Percentiles rank a stretch among this genome's conserved stretches.
phyloP scores from a whole-genome alignment of 2,329 filamentous ascomycete species.

The Nannizziopsis arthrosporioides region DNA sequence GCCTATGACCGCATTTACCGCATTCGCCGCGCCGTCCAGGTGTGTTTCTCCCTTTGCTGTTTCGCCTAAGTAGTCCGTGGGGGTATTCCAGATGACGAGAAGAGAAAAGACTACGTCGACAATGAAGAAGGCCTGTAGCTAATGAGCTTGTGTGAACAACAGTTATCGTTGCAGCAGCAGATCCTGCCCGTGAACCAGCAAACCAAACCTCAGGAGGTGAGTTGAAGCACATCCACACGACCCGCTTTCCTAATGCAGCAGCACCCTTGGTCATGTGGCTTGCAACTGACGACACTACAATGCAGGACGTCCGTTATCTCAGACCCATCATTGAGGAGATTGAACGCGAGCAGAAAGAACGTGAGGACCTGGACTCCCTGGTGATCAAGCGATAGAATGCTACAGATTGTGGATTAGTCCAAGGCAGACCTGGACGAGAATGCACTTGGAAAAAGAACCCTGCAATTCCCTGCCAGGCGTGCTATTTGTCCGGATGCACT shows the following conservation, averaged over 20 bases:
- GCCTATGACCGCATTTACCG: conserved; percentile 96
- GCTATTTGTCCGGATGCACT: no score
- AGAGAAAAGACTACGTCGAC: neutral
- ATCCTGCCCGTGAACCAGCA: conserved; percentile 54
- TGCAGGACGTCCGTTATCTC: conserved; percentile 55
- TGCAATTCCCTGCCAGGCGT: neutral
- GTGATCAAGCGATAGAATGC: conserved; percentile 36
- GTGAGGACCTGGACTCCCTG: conserved; percentile 57
- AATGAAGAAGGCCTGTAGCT: neutral
- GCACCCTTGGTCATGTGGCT: neutral
- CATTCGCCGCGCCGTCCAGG: conserved; percentile 88
- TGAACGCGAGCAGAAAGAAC: conserved; percentile 55
- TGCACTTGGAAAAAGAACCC: neutral
- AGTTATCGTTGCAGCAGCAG: conserved; percentile 36
- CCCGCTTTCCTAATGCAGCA: neutral
- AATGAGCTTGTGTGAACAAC: neutral
- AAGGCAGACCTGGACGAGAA: neutral
- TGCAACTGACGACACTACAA: conserved; percentile 18
- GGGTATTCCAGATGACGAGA: no score
- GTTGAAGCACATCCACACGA: conserved; percentile 14
- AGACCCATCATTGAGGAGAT: conserved; percentile 57
- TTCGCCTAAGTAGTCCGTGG: neutral
- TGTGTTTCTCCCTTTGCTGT: conserved; percentile 27
- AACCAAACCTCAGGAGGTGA: conserved; percentile 56
- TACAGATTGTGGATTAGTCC: neutral